These are phyloP conservation scores for Thalassia testudinum DNA, from an alignment of 116 monocot species.

Conservation along the genomic window DNA sequence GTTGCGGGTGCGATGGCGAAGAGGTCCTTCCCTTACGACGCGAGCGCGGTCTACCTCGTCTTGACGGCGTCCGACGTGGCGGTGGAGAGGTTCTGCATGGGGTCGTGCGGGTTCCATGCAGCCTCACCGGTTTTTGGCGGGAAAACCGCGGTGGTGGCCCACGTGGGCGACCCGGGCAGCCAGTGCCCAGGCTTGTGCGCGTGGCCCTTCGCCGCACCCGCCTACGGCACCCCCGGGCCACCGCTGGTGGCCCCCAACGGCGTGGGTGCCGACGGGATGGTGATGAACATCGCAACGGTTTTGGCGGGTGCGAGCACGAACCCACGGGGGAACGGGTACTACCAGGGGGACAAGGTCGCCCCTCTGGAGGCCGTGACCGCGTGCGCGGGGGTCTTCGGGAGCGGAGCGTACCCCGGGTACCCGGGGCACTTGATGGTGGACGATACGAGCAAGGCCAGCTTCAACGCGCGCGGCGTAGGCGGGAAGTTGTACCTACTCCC, in stretches of 20 bases:
- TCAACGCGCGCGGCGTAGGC: not conserved
- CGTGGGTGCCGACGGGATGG: not conserved
- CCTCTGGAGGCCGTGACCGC: not conserved
- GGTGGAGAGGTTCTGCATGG: constrained; percentile 10
- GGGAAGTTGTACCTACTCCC: not conserved
- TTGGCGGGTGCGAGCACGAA: not conserved
- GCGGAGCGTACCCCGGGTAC: not conserved
- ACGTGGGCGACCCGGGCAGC: too few relatives aligned
- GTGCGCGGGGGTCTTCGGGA: not conserved
- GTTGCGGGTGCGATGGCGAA: not conserved
- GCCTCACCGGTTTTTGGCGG: too few relatives aligned
- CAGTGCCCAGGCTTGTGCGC: too few relatives aligned
- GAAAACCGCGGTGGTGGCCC: too few relatives aligned
- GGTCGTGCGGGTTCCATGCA: constrained; percentile 2
- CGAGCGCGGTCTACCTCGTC: constrained; percentile 1
- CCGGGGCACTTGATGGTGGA: not conserved
- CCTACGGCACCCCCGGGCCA: not conserved
- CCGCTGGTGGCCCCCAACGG: not conserved
- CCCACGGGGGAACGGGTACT: not conserved
- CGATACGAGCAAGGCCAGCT: not conserved
- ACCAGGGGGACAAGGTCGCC: not conserved
- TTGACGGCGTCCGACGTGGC: constrained; percentile 3
- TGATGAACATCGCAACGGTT: not conserved
- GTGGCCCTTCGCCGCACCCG: too few relatives aligned
- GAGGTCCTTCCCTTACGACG: too few relatives aligned